Evolutionary conservation across 768 basidiomycete species (phyloP).

Genomic region (Tulasnella sp.): DNA sequence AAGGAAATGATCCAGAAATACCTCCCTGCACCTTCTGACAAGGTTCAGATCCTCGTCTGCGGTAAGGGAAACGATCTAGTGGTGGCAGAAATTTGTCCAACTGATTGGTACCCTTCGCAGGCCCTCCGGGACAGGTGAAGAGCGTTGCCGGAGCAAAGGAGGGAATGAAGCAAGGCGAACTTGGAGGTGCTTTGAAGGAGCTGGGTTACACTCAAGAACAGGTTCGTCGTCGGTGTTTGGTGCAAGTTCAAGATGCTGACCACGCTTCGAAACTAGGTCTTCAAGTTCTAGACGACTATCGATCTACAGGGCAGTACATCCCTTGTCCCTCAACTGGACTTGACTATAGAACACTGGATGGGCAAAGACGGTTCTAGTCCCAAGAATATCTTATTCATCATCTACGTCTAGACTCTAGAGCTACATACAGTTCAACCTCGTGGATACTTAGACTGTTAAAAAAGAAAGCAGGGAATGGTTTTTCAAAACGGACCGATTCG

Average conservation of each 20-base stretch:
- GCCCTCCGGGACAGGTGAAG: constrained; percentile 86
- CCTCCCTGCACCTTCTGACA: constrained; percentile 63
- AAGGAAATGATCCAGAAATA: constrained; percentile 69
- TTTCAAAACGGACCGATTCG: neutral
- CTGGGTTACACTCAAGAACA: constrained; percentile 82
- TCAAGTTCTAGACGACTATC: constrained; percentile 38
- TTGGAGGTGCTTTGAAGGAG: constrained; percentile 80
- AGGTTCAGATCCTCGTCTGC: constrained; percentile 86
- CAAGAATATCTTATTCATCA: constrained; percentile 7
- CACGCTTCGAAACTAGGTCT: constrained; percentile 27
- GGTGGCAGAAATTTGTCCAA: neutral
- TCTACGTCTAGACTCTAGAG: neutral
- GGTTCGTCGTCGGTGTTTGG: constrained; percentile 41
- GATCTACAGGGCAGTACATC: neutral
- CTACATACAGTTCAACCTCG: constrained; percentile 1
- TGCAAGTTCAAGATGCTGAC: neutral
- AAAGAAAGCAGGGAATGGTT: neutral
- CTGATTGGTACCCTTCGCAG: constrained; percentile 36
- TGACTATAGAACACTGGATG: neutral
- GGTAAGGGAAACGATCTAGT: constrained; percentile 46
- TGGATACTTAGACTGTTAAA: neutral
- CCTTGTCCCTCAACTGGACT: neutral
- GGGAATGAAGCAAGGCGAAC: constrained; percentile 77
- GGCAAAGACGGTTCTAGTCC: neutral
- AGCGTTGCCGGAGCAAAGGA: constrained; percentile 85